These are phyloP conservation scores for Claviceps digitariae DNA, from an alignment of 2,329 filamentous ascomycete species.

Conservation along the genomic window DNA sequence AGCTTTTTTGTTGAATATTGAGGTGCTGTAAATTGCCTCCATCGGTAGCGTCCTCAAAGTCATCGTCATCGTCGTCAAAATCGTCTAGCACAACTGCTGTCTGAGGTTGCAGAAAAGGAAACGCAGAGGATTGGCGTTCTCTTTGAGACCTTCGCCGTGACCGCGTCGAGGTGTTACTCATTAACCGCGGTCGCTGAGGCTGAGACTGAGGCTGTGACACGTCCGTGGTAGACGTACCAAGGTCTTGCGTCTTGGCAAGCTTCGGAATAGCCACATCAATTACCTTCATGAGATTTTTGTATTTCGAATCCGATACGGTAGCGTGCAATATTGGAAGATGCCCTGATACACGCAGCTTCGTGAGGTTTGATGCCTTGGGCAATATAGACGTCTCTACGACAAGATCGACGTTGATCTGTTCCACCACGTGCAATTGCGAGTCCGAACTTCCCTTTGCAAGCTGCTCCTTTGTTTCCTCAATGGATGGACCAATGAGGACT, in stretches of 20 bases:
- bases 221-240: constrained; percentile 14
- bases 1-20: constrained; percentile 75
- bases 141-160: constrained; percentile 30
- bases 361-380: constrained; percentile 88
- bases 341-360: constrained; percentile 81
- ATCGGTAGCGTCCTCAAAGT: constrained; percentile 54
- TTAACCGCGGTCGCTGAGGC: constrained; percentile 27
- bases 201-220: constrained; percentile 7
- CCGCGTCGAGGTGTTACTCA: constrained; percentile 32
- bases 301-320: constrained; percentile 85
- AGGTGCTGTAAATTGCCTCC: constrained; percentile 41
- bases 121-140: constrained; percentile 54
- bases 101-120: constrained; percentile 57
- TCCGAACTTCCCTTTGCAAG: constrained; percentile 53
- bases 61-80: constrained; percentile 54
- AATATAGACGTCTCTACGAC: constrained; percentile 91
- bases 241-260: constrained; percentile 36
- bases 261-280: constrained; percentile 92
- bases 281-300: constrained; percentile 91
- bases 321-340: constrained; percentile 87
- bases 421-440: constrained; percentile 75
- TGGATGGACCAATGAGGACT: constrained; percentile 84
- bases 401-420: constrained; percentile 96
- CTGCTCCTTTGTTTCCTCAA: constrained; percentile 78
- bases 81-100: constrained; percentile 71